Percentiles rank a stretch among this genome's conserved stretches.
Evolutionary conservation across 106 monocot species (phyloP).

Genomic region (Posidonia australis): DNA sequence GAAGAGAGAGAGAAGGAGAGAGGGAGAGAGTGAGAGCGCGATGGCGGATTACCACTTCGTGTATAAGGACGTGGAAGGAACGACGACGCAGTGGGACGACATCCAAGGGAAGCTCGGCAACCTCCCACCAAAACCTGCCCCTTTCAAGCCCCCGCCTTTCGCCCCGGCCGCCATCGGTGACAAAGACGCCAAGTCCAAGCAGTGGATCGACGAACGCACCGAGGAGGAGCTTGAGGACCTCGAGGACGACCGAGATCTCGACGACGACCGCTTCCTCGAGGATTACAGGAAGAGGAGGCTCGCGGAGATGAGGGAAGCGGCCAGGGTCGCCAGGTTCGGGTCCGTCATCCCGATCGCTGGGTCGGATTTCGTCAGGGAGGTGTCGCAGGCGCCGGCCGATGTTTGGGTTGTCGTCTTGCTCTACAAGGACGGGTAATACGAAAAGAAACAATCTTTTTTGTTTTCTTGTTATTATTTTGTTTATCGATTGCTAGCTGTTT

Average conservation of each 20-base stretch:
- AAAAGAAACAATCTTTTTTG: neutral
- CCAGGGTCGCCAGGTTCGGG: constrained; percentile 38
- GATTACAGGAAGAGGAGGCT: constrained; percentile 87
- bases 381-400: constrained; percentile 50
- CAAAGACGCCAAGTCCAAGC: constrained; percentile 42
- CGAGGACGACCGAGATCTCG: constrained; percentile 69
- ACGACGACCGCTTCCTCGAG: constrained; percentile 87
- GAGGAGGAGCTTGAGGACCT: constrained; percentile 81
- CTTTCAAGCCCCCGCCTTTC: constrained; percentile 87
- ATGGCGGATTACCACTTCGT: constrained; percentile 34
- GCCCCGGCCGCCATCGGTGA: constrained; percentile 57
- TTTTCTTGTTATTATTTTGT: neutral
- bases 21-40: neutral
- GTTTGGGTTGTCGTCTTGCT: constrained; percentile 72
- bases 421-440: constrained; percentile 56
- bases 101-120: constrained; percentile 83
- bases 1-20: neutral
- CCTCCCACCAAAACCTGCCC: constrained; percentile 73
- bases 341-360: constrained; percentile 44
- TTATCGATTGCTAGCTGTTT: no score
- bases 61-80: constrained; percentile 94
- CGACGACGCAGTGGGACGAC: constrained; percentile 94
- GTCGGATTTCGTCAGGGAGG: constrained; percentile 62
- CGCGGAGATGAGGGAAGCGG: constrained; percentile 56
- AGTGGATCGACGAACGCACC: constrained; percentile 58